Conservation (phyloP, 306 rosid species). For the Potentilla sterilis region DNA sequence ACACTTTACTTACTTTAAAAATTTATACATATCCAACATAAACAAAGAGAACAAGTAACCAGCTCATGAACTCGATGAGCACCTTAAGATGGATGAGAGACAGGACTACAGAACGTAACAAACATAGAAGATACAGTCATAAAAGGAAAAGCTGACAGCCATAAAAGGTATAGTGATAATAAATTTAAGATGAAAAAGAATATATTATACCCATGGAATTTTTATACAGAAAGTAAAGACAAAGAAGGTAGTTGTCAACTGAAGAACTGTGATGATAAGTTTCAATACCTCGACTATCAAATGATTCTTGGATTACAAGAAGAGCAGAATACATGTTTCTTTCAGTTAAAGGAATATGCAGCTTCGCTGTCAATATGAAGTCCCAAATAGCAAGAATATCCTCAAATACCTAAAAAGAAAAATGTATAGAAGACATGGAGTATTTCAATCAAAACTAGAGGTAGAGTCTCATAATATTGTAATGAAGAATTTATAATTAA, state of each 20-base stretch:
- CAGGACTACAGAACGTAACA: background rate
- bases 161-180: background rate
- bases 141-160: background rate
- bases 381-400: slow-evolving; percentile 88
- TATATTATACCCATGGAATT: background rate
- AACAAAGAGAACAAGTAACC: too few relatives aligned
- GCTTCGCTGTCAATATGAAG: slow-evolving; percentile 77
- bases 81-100: background rate
- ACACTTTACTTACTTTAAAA: background rate
- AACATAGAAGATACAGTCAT: background rate
- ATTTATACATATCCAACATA: background rate
- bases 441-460: background rate
- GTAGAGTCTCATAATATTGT: background rate
- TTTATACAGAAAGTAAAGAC: background rate
- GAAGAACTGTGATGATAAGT: slow-evolving; percentile 14
- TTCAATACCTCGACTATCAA: slow-evolving; percentile 78
- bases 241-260: slow-evolving; percentile 4
- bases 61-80: background rate
- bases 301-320: slow-evolving; percentile 86
- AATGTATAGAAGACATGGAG: slow-evolving; percentile 19
- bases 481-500: background rate
- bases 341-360: slow-evolving; percentile 69
- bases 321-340: slow-evolving; percentile 81
- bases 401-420: slow-evolving; percentile 65
- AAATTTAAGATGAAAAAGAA: background rate